Conservation (phyloP, 805 yeast species). For the Candida orba region DNA sequence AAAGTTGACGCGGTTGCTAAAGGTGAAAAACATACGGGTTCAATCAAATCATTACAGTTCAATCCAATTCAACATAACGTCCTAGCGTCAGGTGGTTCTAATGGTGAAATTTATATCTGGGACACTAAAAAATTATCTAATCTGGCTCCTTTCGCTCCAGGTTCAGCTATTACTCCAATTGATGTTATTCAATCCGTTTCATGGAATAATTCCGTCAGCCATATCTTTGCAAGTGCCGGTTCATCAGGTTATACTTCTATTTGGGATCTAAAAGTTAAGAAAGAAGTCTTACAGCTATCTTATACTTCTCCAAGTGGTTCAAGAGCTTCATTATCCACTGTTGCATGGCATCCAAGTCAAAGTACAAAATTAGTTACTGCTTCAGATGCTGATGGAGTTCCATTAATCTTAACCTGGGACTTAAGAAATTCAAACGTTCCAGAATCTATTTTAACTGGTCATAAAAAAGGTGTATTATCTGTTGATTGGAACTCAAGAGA, state of each 20-base stretch:
- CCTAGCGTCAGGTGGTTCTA: conserved; percentile 81
- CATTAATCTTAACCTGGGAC: conserved; percentile 88
- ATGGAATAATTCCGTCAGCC: conserved; percentile 81
- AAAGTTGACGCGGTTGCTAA: conserved; percentile 45
- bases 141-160: conserved; percentile 51
- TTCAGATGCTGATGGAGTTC: conserved; percentile 70
- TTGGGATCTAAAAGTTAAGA: conserved; percentile 86
- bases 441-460: conserved; percentile 67
- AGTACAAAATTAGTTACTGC: conserved; percentile 86
- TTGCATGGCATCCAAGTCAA: conserved; percentile 92
- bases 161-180: conserved; percentile 68
- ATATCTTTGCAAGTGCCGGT: conserved; percentile 88
- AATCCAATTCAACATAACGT: conserved; percentile 65
- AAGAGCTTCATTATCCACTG: conserved; percentile 67
- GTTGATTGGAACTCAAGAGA: conserved; percentile 92
- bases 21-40: conserved; percentile 54
- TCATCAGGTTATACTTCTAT: conserved; percentile 80
- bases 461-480: conserved; percentile 80
- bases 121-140: conserved; percentile 63
- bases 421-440: conserved; percentile 92
- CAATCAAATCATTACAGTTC: conserved; percentile 70
- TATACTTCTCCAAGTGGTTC: conserved; percentile 47
- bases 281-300: conserved; percentile 81
- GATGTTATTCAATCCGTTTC: conserved; percentile 68
- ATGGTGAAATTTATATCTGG: conserved; percentile 88